phyloP scores from a whole-genome alignment of 2,329 filamentous ascomycete species.

The Colletotrichum sp. region DNA sequence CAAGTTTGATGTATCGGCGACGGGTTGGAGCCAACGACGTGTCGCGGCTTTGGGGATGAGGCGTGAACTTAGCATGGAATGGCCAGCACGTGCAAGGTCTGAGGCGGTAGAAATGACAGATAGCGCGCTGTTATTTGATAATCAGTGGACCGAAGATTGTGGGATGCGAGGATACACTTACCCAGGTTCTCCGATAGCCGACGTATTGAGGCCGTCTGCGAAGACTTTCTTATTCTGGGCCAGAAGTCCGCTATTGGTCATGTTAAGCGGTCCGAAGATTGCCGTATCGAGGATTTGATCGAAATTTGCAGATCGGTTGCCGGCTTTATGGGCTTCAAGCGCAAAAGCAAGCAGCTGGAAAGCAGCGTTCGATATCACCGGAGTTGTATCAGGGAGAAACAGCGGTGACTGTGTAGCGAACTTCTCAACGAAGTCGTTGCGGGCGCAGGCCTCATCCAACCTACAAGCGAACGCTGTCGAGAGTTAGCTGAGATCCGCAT shows the following conservation, averaged over 20 bases:
- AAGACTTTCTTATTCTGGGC: neutral
- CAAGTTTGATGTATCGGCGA: slow-evolving; percentile 34
- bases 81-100: slow-evolving; percentile 26
- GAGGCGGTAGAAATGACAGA: slow-evolving; percentile 21
- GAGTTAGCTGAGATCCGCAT: neutral
- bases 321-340: neutral
- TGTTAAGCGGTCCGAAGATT: slow-evolving; percentile 22
- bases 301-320: neutral
- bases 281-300: neutral
- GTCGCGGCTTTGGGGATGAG: slow-evolving; percentile 26
- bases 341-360: slow-evolving; percentile 29
- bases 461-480: slow-evolving; percentile 14
- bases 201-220: slow-evolving; percentile 14
- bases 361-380: slow-evolving; percentile 27
- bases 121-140: slow-evolving; percentile 9
- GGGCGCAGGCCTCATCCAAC: slow-evolving; percentile 17
- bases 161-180: neutral
- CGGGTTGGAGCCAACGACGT: slow-evolving; percentile 34
- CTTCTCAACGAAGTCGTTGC: slow-evolving; percentile 13
- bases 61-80: slow-evolving; percentile 25
- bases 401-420: slow-evolving; percentile 15
- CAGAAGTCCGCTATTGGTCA: slow-evolving; percentile 20
- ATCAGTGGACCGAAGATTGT: neutral
- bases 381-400: slow-evolving; percentile 28
- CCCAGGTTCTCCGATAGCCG: slow-evolving; percentile 22